Evolutionary conservation across 192 early-diverging fungal genomes (phyloP), one percentile per base, ranked within the genome.

Genomic region (Coemansia umbellata): DNA sequence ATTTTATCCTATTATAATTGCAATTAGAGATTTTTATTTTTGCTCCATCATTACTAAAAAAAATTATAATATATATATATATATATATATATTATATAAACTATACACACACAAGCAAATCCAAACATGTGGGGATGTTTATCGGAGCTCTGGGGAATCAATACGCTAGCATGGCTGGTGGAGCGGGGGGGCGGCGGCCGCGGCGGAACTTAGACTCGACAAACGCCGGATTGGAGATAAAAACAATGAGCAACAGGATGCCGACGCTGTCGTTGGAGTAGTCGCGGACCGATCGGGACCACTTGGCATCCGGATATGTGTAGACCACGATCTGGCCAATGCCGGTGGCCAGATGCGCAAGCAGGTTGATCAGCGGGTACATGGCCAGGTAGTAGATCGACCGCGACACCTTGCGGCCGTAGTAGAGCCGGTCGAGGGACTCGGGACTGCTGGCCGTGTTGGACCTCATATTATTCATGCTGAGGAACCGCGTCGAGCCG

Each of bases 191-290:
- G 15, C 50, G 54, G 45, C 55, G 61, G 24, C 47, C 22, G 36
- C 54, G 60, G 35, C 74, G 66, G 26, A 65, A 36, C 37, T 64
- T 64, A 10, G 55, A 52, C 39, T 76, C 52, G 15, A 76, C 74
- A 66, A 76, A 76, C 22, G 74, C 73, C 19, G 73, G 73, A 39
- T 76, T 76, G n/a, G 66, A 69, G 8, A 76, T 60, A 47, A 76
- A 76, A 26, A 76, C 73, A 44, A 69, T 55, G 14, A 76, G 47
- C 52, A 76, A 41, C 35, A 76, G 47, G 24, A 76, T 66, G 28
- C 74, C 74, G 5, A 76, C 74, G 52, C 74, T 69, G 50, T 76
- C 74, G 47, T 76, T 76, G 14, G 74, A 69, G 36, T 62, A 76
- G 28, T 76, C 66, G 14, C 74, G 66, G 50, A 69, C 54, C 32